These are phyloP conservation scores for Leccinellum rugosiceps DNA, from an alignment of 768 basidiomycete genomes.

Conservation along the genomic window DNA sequence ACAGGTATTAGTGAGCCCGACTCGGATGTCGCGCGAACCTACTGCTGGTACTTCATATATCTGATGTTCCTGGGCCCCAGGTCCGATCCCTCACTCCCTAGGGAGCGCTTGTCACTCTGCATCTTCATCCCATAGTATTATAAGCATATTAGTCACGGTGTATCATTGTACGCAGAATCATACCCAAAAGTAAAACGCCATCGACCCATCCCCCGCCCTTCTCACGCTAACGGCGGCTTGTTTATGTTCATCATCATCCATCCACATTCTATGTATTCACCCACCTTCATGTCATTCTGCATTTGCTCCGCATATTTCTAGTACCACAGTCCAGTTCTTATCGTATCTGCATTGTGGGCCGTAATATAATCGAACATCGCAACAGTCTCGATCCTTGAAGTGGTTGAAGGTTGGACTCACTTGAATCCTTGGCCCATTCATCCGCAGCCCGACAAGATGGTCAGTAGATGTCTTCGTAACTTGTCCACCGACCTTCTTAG, in stretches of 20 bases:
- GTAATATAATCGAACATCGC: constrained; percentile 5
- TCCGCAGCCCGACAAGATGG: constrained; percentile 1
- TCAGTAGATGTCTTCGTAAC: constrained; percentile 4
- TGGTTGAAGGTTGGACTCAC: background rate
- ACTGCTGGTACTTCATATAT: constrained; percentile 4
- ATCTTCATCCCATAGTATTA: constrained; percentile 13
- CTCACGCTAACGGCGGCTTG: constrained; percentile 1
- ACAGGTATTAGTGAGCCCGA: constrained; percentile 16
- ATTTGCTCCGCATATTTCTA: constrained; percentile 9
- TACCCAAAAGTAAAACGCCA: constrained; percentile 8
- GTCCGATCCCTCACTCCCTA: background rate
- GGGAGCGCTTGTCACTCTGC: constrained; percentile 5
- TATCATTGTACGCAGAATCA: constrained; percentile 25
- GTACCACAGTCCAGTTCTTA: background rate
- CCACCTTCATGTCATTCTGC: background rate
- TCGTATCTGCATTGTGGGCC: background rate
- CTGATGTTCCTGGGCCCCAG: background rate
- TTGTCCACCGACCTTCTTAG: background rate
- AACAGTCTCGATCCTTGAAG: background rate
- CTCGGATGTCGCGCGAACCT: background rate
- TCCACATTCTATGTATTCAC: constrained; percentile 13
- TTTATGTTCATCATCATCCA: background rate
- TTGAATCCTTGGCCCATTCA: background rate
- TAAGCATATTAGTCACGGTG: constrained; percentile 15
- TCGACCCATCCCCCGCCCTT: background rate